These are phyloP conservation scores for Dinochytrium kinnereticum DNA, from an alignment of 371 early-diverging fungal genomes.

Conservation along the genomic window DNA sequence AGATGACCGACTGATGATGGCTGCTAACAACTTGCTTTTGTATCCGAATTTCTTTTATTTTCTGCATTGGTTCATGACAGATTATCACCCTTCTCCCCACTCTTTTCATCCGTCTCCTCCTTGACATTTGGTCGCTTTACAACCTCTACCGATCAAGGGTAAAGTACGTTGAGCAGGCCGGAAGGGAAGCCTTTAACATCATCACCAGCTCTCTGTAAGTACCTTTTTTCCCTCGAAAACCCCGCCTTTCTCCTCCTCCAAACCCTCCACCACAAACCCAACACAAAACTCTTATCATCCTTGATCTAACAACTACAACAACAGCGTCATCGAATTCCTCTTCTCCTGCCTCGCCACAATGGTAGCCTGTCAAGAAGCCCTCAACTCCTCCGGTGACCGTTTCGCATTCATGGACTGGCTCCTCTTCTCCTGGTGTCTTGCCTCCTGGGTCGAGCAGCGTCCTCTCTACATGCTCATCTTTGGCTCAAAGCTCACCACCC, in stretches of 20 bases:
- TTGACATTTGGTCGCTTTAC: not conserved
- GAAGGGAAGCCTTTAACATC: constrained; percentile 10
- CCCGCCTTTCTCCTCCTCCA: not conserved
- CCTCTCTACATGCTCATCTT: constrained; percentile 17
- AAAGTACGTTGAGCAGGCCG: constrained; percentile 12
- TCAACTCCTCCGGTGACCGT: not conserved
- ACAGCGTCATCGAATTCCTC: constrained; percentile 1
- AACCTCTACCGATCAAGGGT: not conserved
- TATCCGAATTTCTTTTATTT: not conserved
- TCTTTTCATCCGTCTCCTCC: not conserved
- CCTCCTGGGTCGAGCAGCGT: constrained; percentile 18
- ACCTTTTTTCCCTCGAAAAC: not conserved
- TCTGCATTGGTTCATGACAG: not conserved
- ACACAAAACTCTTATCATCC: not conserved
- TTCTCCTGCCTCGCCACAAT: constrained; percentile 14
- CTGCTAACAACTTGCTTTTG: too few species aligned
- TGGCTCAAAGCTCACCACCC: not conserved
- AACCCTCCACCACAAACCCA: not conserved
- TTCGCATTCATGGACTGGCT: constrained; percentile 20
- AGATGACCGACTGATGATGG: too few species aligned
- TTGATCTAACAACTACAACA: too few species aligned
- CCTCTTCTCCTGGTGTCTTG: constrained; percentile 19
- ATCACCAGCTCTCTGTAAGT: constrained; percentile 11
- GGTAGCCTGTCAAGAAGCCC: constrained; percentile 12
- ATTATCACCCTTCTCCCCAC: constrained; percentile 14